Percentiles rank a stretch among this genome's conserved stretches.
Evolutionary conservation across 106 monocot genomes (phyloP).

Genomic region (Allium fistulosum): DNA sequence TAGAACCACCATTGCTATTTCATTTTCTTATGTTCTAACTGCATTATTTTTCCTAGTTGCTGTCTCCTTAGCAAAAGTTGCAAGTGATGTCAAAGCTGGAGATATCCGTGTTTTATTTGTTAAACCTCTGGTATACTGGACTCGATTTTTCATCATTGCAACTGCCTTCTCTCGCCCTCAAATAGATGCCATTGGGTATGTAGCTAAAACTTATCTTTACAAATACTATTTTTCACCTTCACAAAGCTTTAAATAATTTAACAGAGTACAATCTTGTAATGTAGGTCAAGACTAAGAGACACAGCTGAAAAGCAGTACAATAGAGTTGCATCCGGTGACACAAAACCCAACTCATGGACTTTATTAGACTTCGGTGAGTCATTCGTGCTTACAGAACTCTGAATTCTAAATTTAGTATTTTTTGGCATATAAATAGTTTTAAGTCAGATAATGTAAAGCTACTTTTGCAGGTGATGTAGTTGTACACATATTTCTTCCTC

Average conservation of each 20-base stretch:
- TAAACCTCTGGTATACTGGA: constrained; percentile 99
- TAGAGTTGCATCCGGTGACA: constrained; percentile 69
- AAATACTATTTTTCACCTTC: neutral
- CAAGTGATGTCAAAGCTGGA: constrained; percentile 88
- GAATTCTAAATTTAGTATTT: too few species aligned
- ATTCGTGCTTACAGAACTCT: neutral
- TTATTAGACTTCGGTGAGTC: constrained; percentile 82
- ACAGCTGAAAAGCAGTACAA: constrained; percentile 76
- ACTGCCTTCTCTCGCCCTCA: constrained; percentile 96
- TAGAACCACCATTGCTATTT: neutral
- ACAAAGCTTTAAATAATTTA: too few species aligned
- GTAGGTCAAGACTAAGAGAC: constrained; percentile 82
- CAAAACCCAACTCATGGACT: constrained; percentile 94
- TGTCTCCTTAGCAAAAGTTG: constrained; percentile 82
- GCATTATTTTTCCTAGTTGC: constrained; percentile 55
- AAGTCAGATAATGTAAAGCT: neutral
- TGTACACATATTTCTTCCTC: constrained; percentile 96
- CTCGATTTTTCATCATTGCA: constrained; percentile 90
- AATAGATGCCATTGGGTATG: constrained; percentile 88
- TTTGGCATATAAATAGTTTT: too few species aligned
- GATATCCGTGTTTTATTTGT: constrained; percentile 99
- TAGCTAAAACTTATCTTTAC: neutral
- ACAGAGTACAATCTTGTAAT: neutral
- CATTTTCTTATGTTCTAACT: neutral
- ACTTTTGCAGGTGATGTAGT: constrained; percentile 81